phyloP scores from a whole-genome alignment of 352 stramenopile species.

The Peronospora farinosa region DNA sequence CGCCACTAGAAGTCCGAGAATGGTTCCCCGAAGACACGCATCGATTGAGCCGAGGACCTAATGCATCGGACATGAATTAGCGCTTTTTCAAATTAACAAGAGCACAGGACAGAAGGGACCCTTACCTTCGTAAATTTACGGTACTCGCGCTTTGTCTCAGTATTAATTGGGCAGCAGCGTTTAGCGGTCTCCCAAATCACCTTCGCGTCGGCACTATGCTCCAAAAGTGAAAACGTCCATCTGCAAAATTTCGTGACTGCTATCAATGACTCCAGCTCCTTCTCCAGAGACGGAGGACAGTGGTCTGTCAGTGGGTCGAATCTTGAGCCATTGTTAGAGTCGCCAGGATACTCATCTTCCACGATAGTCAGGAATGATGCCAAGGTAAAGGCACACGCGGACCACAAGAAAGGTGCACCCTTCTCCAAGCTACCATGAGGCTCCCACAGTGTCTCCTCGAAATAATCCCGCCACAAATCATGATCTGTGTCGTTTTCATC shows the following conservation, averaged over 20 bases:
- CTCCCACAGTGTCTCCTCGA: conserved; percentile 83
- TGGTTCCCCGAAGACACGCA: conserved; percentile 72
- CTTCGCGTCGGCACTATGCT: conserved; percentile 80
- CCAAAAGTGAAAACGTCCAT: conserved; percentile 82
- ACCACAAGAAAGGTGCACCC: conserved; percentile 80
- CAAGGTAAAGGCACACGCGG: conserved; percentile 72
- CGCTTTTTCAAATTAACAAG: background rate
- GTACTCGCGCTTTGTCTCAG: conserved; percentile 81
- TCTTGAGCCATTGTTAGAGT: conserved; percentile 6
- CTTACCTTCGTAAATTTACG: conserved; percentile 82
- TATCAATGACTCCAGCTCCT: conserved; percentile 70
- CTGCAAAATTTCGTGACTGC: conserved; percentile 81
- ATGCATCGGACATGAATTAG: conserved; percentile 1
- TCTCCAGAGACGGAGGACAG: conserved; percentile 67
- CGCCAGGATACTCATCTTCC: conserved; percentile 46
- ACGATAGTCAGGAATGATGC: conserved; percentile 67
- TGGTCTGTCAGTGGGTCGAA: conserved; percentile 56
- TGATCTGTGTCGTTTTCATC: conserved; percentile 52
- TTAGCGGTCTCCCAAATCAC: conserved; percentile 86
- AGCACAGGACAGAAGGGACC: background rate
- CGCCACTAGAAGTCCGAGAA: conserved; percentile 74
- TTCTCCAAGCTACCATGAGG: conserved; percentile 83
- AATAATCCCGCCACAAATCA: conserved; percentile 82
- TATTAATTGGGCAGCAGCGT: conserved; percentile 79
- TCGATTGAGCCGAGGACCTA: conserved; percentile 81